phyloP scores from a whole-genome alignment of 1,284 basidiomycete genomes.

The Porodaedalea pini region DNA sequence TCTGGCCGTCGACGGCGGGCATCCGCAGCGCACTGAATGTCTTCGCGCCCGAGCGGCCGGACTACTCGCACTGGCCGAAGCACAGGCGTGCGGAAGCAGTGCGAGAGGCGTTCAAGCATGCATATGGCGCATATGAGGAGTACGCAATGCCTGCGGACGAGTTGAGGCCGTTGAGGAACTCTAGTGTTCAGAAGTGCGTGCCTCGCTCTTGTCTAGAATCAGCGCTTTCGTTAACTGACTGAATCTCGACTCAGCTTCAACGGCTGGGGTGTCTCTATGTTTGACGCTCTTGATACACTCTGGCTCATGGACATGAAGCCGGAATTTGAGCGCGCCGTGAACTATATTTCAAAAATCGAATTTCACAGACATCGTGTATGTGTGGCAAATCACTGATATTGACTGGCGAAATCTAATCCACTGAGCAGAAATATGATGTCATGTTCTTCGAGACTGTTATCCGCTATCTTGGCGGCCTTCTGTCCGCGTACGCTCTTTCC shows the following conservation, averaged over 20 bases:
- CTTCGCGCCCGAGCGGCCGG: background rate
- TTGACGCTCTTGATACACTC: conserved; percentile 87
- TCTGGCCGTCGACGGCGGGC: conserved; percentile 2
- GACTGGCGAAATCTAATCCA: conserved; percentile 24
- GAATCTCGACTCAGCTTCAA: conserved; percentile 51
- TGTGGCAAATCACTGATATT: conserved; percentile 11
- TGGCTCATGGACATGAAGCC: conserved; percentile 80
- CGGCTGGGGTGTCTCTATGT: conserved; percentile 83
- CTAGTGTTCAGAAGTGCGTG: conserved; percentile 49
- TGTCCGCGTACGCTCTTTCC: conserved; percentile 80
- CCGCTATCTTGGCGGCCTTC: conserved; percentile 80
- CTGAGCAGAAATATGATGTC: conserved; percentile 33
- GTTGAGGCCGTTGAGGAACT: conserved; percentile 48
- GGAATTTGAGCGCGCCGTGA: conserved; percentile 72
- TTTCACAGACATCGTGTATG: conserved; percentile 42
- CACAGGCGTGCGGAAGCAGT: conserved; percentile 49
- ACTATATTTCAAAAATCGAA: conserved; percentile 63
- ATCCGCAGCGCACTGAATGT: background rate
- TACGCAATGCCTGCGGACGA: conserved; percentile 62
- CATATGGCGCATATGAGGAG: conserved; percentile 58
- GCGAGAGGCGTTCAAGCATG: conserved; percentile 57
- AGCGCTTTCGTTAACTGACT: background rate
- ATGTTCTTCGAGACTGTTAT: conserved; percentile 87
- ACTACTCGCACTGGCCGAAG: background rate
- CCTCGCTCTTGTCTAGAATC: background rate